Evolutionary conservation across 148 eudicot genomes (phyloP).

Genomic region (Camellia lanceoleosa): DNA sequence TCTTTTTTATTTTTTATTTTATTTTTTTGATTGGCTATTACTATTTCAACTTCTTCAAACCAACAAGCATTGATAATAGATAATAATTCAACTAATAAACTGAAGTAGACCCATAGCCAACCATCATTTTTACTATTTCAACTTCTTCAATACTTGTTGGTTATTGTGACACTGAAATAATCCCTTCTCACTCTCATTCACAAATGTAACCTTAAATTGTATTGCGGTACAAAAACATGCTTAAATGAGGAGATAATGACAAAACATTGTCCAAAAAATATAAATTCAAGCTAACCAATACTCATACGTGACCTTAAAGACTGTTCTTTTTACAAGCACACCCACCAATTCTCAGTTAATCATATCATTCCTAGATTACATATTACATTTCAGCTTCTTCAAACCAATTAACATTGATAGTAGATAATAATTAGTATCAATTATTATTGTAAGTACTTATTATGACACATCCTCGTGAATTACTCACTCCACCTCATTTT

Average conservation of each 20-base stretch:
- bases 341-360: background rate
- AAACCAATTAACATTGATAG: background rate
- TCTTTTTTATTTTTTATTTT: too few relatives aligned
- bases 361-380: background rate
- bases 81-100: too few relatives aligned
- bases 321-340: background rate
- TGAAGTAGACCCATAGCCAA: too few relatives aligned
- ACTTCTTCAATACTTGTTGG: too few relatives aligned
- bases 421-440: background rate
- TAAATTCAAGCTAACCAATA: background rate
- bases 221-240: background rate
- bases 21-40: too few relatives aligned
- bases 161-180: too few relatives aligned
- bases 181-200: background rate
- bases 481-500: background rate
- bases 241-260: background rate
- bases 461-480: background rate
- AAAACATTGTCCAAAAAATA: background rate
- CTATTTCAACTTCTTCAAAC: too few relatives aligned
- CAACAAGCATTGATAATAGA: too few relatives aligned
- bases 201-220: background rate
- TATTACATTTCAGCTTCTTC: background rate
- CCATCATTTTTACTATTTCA: too few relatives aligned
- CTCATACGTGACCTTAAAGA: background rate
- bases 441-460: background rate